These are phyloP conservation scores for Galerina sulciceps DNA, from an alignment of 768 basidiomycete genomes.

Conservation along the genomic window DNA sequence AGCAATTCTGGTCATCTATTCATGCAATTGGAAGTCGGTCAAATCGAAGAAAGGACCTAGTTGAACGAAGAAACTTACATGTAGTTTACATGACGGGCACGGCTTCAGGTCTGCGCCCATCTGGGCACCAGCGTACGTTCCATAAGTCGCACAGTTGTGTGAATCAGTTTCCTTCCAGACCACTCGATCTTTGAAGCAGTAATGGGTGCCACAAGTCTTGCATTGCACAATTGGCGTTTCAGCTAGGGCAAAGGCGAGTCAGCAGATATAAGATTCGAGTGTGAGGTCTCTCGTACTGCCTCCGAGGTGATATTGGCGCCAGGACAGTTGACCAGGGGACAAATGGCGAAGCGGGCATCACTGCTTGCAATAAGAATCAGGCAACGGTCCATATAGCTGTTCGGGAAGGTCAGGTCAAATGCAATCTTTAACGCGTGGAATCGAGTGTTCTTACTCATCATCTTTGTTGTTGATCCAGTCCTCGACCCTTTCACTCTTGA, in stretches of 20 bases:
- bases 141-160: neutral
- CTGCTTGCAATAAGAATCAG: neutral
- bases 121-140: neutral
- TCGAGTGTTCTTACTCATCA: neutral
- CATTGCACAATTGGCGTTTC: neutral
- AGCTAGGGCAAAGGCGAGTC: neutral
- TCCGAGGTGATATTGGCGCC: neutral
- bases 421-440: neutral
- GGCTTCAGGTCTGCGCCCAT: neutral
- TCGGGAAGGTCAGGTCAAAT: neutral
- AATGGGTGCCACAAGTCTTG: neutral
- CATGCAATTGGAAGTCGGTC: neutral
- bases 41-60: neutral
- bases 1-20: neutral
- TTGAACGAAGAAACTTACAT: neutral
- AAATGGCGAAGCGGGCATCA: neutral
- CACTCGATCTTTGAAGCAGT: neutral
- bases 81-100: neutral
- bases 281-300: neutral
- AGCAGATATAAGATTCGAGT: neutral
- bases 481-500: neutral
- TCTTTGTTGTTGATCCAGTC: neutral
- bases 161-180: neutral
- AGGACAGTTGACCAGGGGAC: neutral
- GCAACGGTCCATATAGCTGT: neutral